Conservation (phyloP, 352 stramenopile species). For the Hyaloperonospora brassicae region DNA sequence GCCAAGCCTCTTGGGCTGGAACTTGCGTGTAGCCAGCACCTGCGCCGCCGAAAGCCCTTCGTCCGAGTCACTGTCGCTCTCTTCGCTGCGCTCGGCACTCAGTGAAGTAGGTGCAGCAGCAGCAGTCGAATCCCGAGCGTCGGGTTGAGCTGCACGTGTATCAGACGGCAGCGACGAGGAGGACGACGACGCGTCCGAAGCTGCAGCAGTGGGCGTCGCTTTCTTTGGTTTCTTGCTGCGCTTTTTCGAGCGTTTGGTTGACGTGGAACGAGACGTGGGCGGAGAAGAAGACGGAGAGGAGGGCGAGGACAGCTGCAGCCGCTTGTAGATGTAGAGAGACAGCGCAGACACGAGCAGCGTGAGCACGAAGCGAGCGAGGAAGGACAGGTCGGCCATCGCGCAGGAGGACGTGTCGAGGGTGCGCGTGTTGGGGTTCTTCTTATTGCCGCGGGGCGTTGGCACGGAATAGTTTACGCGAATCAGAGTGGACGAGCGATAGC, state of each 20-base stretch:
- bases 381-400: slow-evolving; percentile 31
- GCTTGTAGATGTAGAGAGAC: slow-evolving; percentile 34
- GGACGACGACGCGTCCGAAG: slow-evolving; percentile 6
- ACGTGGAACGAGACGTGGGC: neutral
- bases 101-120: slow-evolving; percentile 1
- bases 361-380: slow-evolving; percentile 28
- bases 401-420: too few species aligned
- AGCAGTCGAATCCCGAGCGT: neutral
- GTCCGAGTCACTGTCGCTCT: slow-evolving; percentile 48
- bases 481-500: too few species aligned
- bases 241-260: slow-evolving; percentile 27
- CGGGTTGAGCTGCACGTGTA: neutral
- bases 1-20: slow-evolving; percentile 51
- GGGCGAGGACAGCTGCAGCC: slow-evolving; percentile 15
- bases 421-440: too few species aligned
- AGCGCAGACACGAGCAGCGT: slow-evolving; percentile 37
- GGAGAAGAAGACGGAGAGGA: neutral
- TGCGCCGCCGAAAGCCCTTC: slow-evolving; percentile 51
- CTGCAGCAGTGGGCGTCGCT: slow-evolving; percentile 26
- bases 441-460: too few species aligned
- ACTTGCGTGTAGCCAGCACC: slow-evolving; percentile 51
- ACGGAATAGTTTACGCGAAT: too few species aligned
- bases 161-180: neutral
- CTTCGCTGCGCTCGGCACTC: slow-evolving; percentile 7
- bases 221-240: slow-evolving; percentile 44